These are phyloP conservation scores for Termitomyces sp. DNA, from an alignment of 768 basidiomycete genomes.

Conservation along the genomic window DNA sequence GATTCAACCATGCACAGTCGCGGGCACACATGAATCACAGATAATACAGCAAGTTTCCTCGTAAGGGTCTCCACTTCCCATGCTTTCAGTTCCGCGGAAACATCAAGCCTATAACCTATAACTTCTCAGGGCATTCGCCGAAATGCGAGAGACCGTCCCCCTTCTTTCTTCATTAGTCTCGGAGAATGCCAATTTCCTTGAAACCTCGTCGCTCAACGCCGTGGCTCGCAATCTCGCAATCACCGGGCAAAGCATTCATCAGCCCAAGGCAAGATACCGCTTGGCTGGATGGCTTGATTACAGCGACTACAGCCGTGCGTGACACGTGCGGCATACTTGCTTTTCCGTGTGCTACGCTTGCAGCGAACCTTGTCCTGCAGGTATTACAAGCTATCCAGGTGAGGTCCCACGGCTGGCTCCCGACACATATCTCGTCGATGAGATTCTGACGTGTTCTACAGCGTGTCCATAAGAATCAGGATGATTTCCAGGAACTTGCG, in stretches of 20 bases:
- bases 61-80: not conserved
- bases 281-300: slow-evolving; percentile 4
- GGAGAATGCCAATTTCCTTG: not conserved
- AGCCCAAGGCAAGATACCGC: not conserved
- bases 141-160: not conserved
- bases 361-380: slow-evolving; percentile 5
- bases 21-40: not conserved
- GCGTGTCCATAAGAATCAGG: not conserved
- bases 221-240: not conserved
- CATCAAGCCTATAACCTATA: not conserved
- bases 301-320: not conserved
- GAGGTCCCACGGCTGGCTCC: not conserved
- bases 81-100: not conserved
- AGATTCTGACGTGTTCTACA: not conserved
- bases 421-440: not conserved
- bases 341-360: slow-evolving; percentile 3
- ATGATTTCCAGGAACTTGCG: slow-evolving; percentile 8
- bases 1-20: not conserved
- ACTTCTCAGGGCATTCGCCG: not conserved
- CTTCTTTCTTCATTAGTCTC: not conserved
- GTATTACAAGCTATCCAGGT: slow-evolving; percentile 7
- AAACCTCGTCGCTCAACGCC: not conserved
- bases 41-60: not conserved
- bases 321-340: not conserved
- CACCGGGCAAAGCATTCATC: not conserved